Conservation (phyloP, 202 grass and related monocot species). For the Setaria italica region DNA sequence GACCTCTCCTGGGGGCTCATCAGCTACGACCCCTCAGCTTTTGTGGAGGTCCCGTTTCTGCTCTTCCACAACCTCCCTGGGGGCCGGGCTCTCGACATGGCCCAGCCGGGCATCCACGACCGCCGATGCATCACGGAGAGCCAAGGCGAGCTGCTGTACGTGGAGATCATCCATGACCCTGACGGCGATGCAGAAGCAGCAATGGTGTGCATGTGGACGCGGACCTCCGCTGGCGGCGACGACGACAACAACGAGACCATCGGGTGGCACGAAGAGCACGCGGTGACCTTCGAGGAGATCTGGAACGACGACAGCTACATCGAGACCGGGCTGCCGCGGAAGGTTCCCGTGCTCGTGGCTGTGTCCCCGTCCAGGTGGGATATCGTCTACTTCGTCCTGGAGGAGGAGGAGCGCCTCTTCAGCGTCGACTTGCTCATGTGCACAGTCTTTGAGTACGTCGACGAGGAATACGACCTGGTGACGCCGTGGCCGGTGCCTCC, state of each 20-base stretch:
- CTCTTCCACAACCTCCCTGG: background rate
- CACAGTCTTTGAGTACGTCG: background rate
- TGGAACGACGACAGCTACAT: constrained; percentile 18
- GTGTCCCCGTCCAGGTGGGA: background rate
- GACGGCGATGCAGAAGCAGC: background rate
- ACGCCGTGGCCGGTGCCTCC: background rate
- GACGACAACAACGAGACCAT: background rate
- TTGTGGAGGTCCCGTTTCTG: background rate
- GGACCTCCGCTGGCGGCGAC: background rate
- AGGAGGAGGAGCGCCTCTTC: background rate
- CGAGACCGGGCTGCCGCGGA: background rate
- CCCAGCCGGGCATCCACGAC: background rate
- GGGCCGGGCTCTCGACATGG: background rate
- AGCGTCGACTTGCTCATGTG: background rate
- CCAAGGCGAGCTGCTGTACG: background rate
- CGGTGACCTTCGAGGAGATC: background rate
- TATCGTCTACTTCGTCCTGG: background rate
- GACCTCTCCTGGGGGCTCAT: constrained; percentile 46
- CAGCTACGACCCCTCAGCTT: constrained; percentile 1
- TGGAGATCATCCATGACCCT: constrained; percentile 21
- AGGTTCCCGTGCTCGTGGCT: background rate
- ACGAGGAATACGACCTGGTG: background rate
- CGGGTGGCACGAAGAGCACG: background rate
- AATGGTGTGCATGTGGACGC: constrained; percentile 7
- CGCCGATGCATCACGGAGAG: constrained; percentile 12